Conservation (phyloP, 129 eudicot species). For the sunflower (Helianthus annuus) region HanXRQr2.0-SUNRISE NC_035441.2:166348211-166348710, state of each 20-base stretch:
- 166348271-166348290: slow-evolving; percentile 94
- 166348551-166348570: slow-evolving; percentile 87
- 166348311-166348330: slow-evolving; percentile 99
- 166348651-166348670: slow-evolving; percentile 70
- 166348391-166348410: slow-evolving; percentile 95
- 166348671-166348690: slow-evolving; percentile 9
- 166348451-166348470: slow-evolving; percentile 98
- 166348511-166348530: slow-evolving; percentile 88
- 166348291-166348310: slow-evolving; percentile 95
- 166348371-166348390: slow-evolving; percentile 85
- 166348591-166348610: slow-evolving; percentile 87
- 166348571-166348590: slow-evolving; percentile 88
- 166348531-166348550: slow-evolving; percentile 90
- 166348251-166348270: slow-evolving; percentile 94
- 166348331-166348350: slow-evolving; percentile 93
- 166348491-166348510: slow-evolving; percentile 81
- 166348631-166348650: slow-evolving; percentile 90
- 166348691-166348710: background rate
- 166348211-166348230: slow-evolving; percentile 87
- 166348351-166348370: slow-evolving; percentile 94
- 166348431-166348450: slow-evolving; percentile 97
- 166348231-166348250: slow-evolving; percentile 66
- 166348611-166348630: slow-evolving; percentile 82
- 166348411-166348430: slow-evolving; percentile 92
- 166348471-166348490: slow-evolving; percentile 94